Conservation (phyloP, 352 stramenopile species). For the Pythium chondricola region DNA sequence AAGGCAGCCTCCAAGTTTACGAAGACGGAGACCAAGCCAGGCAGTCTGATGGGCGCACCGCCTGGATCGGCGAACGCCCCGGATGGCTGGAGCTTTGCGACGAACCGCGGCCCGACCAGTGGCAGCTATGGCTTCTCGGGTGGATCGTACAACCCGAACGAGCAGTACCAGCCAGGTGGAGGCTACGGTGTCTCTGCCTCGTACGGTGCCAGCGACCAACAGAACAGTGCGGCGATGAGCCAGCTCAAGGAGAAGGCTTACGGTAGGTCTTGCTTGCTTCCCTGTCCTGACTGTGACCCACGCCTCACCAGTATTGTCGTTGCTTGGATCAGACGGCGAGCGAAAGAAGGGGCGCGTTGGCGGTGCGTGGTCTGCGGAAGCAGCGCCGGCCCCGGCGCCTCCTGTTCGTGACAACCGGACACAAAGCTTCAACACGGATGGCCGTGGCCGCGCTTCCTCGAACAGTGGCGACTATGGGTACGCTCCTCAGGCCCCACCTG, state of each 20-base stretch:
- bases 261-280: slow-evolving; percentile 25
- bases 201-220: slow-evolving; percentile 40
- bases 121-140: slow-evolving; percentile 49
- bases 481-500: slow-evolving; percentile 16
- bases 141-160: slow-evolving; percentile 73
- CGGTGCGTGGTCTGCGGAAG: slow-evolving; percentile 50
- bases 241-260: slow-evolving; percentile 78
- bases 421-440: slow-evolving; percentile 36
- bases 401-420: slow-evolving; percentile 32
- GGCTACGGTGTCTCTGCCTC: slow-evolving; percentile 38
- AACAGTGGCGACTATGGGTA: slow-evolving; percentile 47
- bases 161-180: slow-evolving; percentile 64
- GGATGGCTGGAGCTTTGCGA: slow-evolving; percentile 81
- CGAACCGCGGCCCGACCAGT: slow-evolving; percentile 75
- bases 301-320: background rate
- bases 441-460: slow-evolving; percentile 16
- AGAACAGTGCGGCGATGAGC: slow-evolving; percentile 48
- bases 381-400: slow-evolving; percentile 15
- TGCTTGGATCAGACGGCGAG: slow-evolving; percentile 44
- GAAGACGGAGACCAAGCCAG: slow-evolving; percentile 56
- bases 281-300: background rate
- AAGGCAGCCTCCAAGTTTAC: slow-evolving; percentile 76
- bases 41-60: slow-evolving; percentile 32
- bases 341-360: slow-evolving; percentile 81
- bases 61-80: slow-evolving; percentile 64